Percentiles rank a stretch among this genome's conserved stretches.
These are phyloP conservation scores for Cordyceps javanica DNA, from an alignment of 2,329 filamentous ascomycete species.

Conservation along the genomic window DNA sequence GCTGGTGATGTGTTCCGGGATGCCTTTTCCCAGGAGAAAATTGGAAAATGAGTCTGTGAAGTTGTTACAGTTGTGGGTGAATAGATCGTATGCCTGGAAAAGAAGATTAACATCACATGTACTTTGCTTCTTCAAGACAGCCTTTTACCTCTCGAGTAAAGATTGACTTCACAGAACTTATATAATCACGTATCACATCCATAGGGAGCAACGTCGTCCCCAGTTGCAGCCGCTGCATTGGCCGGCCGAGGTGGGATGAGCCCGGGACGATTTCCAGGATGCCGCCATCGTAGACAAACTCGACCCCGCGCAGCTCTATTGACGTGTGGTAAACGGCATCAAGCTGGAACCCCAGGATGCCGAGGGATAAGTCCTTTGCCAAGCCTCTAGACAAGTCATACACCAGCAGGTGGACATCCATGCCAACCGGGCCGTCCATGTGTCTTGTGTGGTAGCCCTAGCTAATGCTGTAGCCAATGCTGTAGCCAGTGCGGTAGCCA, in stretches of 20 bases:
- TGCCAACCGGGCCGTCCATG: conserved; percentile 27
- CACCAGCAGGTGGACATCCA: conserved; percentile 72
- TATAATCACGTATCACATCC: conserved; percentile 78
- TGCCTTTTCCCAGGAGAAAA: conserved; percentile 82
- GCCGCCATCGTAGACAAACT: conserved; percentile 87
- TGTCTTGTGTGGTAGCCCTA: neutral
- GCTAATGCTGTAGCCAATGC: too few species aligned
- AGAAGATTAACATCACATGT: neutral
- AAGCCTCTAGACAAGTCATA: conserved; percentile 69
- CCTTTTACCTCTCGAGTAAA: conserved; percentile 69
- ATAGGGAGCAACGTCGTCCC: conserved; percentile 73
- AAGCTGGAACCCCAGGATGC: conserved; percentile 54
- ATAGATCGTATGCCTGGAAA: conserved; percentile 79
- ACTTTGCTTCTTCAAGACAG: neutral
- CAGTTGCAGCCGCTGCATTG: conserved; percentile 68
- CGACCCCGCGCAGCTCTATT: conserved; percentile 73
- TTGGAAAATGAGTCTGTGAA: conserved; percentile 90
- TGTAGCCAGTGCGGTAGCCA: too few species aligned
- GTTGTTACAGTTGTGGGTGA: conserved; percentile 93
- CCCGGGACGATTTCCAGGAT: conserved; percentile 78
- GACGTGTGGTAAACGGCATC: conserved; percentile 96
- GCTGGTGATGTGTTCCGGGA: conserved; percentile 78
- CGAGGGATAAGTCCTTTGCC: conserved; percentile 49
- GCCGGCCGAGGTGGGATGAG: conserved; percentile 77
- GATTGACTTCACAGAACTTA: conserved; percentile 74